Percentiles rank a stretch among this genome's conserved stretches.
Evolutionary conservation across 2,329 filamentous ascomycete genomes (phyloP).

Genomic region (Rhexocercosporidium sp.): DNA sequence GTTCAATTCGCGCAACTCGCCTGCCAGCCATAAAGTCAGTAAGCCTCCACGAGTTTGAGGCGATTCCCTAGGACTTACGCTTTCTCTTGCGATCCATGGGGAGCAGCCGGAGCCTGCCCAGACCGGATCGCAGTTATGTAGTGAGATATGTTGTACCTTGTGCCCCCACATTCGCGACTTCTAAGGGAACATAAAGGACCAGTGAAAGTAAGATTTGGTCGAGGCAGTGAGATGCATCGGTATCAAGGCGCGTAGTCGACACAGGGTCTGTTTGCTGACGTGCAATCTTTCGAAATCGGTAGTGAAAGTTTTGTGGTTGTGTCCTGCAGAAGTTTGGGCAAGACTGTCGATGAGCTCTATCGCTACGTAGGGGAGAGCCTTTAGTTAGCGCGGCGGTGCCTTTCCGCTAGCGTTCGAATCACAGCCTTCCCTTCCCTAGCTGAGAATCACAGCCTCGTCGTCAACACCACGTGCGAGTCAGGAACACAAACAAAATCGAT

Average conservation of each 20-base stretch:
- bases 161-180: conserved; percentile 44
- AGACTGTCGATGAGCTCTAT: conserved; percentile 14
- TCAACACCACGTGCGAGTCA: background rate
- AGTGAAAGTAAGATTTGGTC: conserved; percentile 38
- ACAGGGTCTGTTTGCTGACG: conserved; percentile 19
- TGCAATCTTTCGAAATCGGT: conserved; percentile 15
- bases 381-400: conserved; percentile 9
- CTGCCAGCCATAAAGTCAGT: conserved; percentile 52
- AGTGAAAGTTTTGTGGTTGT: conserved; percentile 11
- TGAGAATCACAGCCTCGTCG: background rate
- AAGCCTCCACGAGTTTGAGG: conserved; percentile 2
- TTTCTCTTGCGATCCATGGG: conserved; percentile 69
- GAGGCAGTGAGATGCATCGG: conserved; percentile 45
- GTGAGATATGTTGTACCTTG: conserved; percentile 35
- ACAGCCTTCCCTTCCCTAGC: background rate
- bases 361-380: conserved; percentile 9
- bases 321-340: conserved; percentile 13
- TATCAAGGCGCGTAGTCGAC: conserved; percentile 30
- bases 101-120: conserved; percentile 40
- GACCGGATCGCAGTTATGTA: conserved; percentile 28
- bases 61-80: conserved; percentile 50
- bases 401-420: conserved; percentile 9
- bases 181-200: conserved; percentile 42
- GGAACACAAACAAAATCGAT: background rate
- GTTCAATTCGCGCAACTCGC: conserved; percentile 90